Conservation (phyloP, 768 basidiomycete species). For the Kwoniella botswanensis region DNA sequence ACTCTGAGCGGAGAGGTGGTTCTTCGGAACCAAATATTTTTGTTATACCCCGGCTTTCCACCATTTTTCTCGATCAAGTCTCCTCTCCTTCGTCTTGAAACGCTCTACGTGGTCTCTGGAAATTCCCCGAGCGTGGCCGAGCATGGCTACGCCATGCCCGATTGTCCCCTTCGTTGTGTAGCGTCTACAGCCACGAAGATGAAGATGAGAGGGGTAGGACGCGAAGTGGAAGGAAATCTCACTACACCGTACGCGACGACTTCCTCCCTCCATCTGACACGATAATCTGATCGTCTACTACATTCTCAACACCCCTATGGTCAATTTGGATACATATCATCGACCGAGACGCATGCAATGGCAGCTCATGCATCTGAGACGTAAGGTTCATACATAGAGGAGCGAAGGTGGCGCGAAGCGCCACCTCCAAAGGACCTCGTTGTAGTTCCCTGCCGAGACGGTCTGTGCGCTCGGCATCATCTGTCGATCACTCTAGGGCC, state of each 20-base stretch:
- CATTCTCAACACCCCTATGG: not conserved
- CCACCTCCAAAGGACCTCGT: not conserved
- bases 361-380: not conserved
- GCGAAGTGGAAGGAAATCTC: not conserved
- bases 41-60: not conserved
- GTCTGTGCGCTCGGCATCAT: not conserved
- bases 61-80: not conserved
- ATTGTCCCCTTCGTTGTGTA: not conserved
- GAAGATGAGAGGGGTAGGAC: not conserved
- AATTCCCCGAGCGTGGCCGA: not conserved
- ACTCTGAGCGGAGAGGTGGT: slow-evolving; percentile 61
- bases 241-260: not conserved
- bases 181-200: not conserved
- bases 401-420: not conserved
- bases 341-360: not conserved
- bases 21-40: slow-evolving; percentile 23
- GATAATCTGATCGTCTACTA: not conserved
- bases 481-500: too few relatives aligned
- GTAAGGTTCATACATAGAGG: not conserved
- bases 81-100: not conserved
- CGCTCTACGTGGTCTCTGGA: not conserved
- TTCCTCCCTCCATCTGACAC: not conserved
- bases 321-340: not conserved
- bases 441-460: too few relatives aligned
- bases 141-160: not conserved